Evolutionary conservation across 805 yeast genomes (phyloP), one percentile per base, ranked within the genome.

Genomic region (Teunomyces funiuensis): DNA sequence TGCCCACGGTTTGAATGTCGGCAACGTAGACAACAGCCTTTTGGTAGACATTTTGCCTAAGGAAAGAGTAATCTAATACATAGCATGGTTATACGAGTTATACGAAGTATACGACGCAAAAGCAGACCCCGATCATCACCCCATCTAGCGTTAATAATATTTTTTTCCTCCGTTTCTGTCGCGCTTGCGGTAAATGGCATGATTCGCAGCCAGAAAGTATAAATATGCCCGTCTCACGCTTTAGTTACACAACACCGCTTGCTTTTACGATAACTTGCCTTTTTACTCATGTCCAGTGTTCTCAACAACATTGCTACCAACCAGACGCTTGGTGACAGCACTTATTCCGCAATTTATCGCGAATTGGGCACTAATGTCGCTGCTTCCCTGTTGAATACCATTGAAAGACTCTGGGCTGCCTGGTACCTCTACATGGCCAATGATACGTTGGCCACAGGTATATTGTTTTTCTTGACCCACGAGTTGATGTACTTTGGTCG

Each of bases 41-140:
- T 66, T 81, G 49, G 82, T 79, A 36, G 83, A 79, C 54, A 77
- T 81, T 43, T 71, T 81, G 51, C 82, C 86, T 40, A 80, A 77
- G 59, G 82, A 77, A 60, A 77, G 87, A 69, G 85, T 81, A 33
- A 50, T 71, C 43, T 77, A 65, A 31, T 19, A 30, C 26, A 38
- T 23, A 17, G 34, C 34, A 31, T 31, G n/a, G 18, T 13, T 31
- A 31, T 31, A 31, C 34, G 34, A 31, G 34, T 31, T 31, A 31
- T 19, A 31, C 34, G 34, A 31, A 31, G 15, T 31, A 31, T 17
- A 31, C 34, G 34, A 31, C 34, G 34, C 34, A 25, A 31, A 17
- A 31, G 14, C 34, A 31, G 13, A 31, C 34, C 25, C 34, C 34
- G 34, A 19, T 31, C 34, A 31, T 31, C 34, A 31, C 34, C 34